A percentile compares a stretch with the other conserved stretches of the same genome.
Evolutionary conservation across 805 yeast species (phyloP).

Genomic region (Yarrowia phangngaensis): DNA sequence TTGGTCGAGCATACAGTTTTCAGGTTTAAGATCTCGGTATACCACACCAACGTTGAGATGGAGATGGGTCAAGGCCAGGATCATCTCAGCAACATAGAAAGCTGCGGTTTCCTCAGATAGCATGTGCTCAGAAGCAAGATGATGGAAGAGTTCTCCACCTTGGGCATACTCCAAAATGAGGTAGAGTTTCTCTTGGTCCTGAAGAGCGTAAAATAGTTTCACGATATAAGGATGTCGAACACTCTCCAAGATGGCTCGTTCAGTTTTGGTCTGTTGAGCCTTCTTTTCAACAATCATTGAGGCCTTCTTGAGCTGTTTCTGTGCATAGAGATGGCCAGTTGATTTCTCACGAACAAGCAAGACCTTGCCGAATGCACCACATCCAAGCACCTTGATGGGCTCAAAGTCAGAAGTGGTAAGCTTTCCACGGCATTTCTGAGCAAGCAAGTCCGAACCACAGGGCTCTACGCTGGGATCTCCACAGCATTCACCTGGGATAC

Average conservation of each 20-base stretch:
- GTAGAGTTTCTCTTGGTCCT: constrained; percentile 72
- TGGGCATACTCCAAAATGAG: constrained; percentile 74
- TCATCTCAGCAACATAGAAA: constrained; percentile 76
- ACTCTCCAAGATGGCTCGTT: constrained; percentile 65
- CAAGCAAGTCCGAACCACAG: constrained; percentile 6
- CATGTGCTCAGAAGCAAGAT: constrained; percentile 49
- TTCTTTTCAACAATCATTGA: constrained; percentile 58
- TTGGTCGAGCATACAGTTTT: constrained; percentile 73
- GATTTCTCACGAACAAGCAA: constrained; percentile 62
- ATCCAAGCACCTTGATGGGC: constrained; percentile 72
- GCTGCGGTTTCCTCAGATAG: constrained; percentile 63
- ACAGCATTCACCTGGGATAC: constrained; percentile 3
- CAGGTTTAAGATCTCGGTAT: constrained; percentile 86
- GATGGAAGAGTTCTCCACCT: constrained; percentile 81
- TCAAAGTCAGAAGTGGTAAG: constrained; percentile 53
- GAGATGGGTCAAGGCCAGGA: constrained; percentile 69
- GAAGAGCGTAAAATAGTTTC: constrained; percentile 75
- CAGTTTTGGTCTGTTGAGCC: constrained; percentile 75
- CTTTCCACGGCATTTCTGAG: constrained; percentile 29
- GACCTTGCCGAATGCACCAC: constrained; percentile 88
- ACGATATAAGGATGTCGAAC: constrained; percentile 80
- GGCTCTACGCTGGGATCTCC: constrained; percentile 14
- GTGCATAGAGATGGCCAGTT: constrained; percentile 70
- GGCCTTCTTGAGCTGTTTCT: constrained; percentile 80
- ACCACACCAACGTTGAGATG: constrained; percentile 72